These are phyloP conservation scores for Trichocladium antarcticum DNA, from an alignment of 495 filamentous ascomycete genomes.

Conservation along the genomic window DNA sequence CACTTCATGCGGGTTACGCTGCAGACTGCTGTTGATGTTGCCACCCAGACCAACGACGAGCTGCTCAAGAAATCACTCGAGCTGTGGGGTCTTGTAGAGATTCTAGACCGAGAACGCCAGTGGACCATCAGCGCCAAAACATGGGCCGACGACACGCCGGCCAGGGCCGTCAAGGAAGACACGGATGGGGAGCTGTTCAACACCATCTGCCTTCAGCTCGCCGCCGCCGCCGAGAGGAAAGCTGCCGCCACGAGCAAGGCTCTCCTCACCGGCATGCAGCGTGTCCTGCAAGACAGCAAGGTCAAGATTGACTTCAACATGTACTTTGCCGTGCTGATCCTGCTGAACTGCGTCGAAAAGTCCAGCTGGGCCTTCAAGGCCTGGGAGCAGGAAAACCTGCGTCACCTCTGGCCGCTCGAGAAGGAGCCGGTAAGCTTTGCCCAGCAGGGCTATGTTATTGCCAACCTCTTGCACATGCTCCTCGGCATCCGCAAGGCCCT, in stretches of 20 bases:
- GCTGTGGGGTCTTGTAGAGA: constrained; percentile 64
- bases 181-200: constrained; percentile 36
- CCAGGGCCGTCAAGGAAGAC: constrained; percentile 30
- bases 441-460: constrained; percentile 60
- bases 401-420: constrained; percentile 59
- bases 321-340: constrained; percentile 60
- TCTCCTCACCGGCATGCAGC: constrained; percentile 66
- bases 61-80: constrained; percentile 58
- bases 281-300: constrained; percentile 62
- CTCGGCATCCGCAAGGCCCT: constrained; percentile 60
- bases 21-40: constrained; percentile 45
- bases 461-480: constrained; percentile 63
- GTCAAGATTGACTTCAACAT: constrained; percentile 58
- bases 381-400: constrained; percentile 52
- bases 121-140: constrained; percentile 49
- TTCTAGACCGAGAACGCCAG: constrained; percentile 55
- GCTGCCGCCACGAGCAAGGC: constrained; percentile 52
- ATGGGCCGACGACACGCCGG: constrained; percentile 19
- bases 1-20: constrained; percentile 58
- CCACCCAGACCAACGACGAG: constrained; percentile 46
- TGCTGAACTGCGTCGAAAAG: constrained; percentile 72
- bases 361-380: constrained; percentile 72
- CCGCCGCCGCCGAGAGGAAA: constrained; percentile 62
- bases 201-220: constrained; percentile 56
- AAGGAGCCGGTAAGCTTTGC: constrained; percentile 53